A percentile compares a stretch with the other conserved stretches of the same genome.
phyloP scores from a whole-genome alignment of 1,284 basidiomycete species.

The Phylloporus sp. region DNA sequence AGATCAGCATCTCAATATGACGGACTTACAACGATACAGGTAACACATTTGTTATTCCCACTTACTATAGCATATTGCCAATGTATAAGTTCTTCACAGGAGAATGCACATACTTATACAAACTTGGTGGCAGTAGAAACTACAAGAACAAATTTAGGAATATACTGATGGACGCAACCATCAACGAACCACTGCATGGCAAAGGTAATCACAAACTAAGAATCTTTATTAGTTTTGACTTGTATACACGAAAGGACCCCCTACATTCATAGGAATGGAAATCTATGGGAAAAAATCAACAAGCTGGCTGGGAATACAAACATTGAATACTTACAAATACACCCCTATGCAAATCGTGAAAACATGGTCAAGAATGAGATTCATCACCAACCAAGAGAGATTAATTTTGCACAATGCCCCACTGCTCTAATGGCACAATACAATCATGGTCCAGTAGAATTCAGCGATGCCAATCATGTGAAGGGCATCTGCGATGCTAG shows the following conservation, averaged over 20 bases:
- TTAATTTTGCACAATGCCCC: not conserved
- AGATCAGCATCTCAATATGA: not conserved
- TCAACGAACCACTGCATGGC: conserved; percentile 9
- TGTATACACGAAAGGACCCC: not conserved
- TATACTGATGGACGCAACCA: not conserved
- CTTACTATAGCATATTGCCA: conserved; percentile 6
- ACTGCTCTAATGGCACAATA: conserved; percentile 8
- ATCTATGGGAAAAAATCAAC: not conserved
- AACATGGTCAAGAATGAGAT: not conserved
- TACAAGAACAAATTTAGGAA: not conserved
- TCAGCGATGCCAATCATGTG: conserved; percentile 10
- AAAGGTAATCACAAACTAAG: conserved; percentile 11
- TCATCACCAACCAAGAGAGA: conserved; percentile 14
- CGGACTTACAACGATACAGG: conserved; percentile 1
- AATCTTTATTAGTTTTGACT: not conserved
- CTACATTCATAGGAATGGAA: conserved; percentile 5
- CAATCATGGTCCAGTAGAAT: conserved; percentile 7
- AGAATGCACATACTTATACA: conserved; percentile 17
- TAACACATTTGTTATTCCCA: not conserved
- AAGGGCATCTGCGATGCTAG: conserved; percentile 7
- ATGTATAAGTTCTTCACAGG: too few relatives aligned
- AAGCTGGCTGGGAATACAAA: too few relatives aligned
- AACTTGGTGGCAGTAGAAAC: conserved; percentile 21
- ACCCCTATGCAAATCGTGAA: conserved; percentile 8
- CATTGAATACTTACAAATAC: conserved; percentile 2